Evolutionary conservation across 352 stramenopile species (phyloP).

Genomic region (Phytophthora pinifolia): DNA sequence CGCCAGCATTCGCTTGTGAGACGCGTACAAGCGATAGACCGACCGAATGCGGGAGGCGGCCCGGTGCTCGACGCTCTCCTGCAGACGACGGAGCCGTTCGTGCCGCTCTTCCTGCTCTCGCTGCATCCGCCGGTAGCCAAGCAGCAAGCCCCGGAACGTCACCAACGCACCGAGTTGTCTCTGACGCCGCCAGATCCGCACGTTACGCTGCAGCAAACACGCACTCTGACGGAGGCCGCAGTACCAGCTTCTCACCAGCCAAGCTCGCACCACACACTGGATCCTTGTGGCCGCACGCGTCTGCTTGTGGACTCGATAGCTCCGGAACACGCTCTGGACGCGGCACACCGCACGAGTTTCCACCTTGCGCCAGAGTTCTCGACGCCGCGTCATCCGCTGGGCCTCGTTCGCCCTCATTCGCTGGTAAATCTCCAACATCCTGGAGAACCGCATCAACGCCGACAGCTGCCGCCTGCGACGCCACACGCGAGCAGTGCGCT

Average conservation of each 20-base stretch:
- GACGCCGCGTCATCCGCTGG: conserved; percentile 13
- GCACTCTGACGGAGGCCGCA: conserved; percentile 12
- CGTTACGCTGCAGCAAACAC: conserved; percentile 37
- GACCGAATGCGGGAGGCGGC: conserved; percentile 36
- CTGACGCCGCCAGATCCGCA: conserved; percentile 42
- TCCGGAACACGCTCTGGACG: conserved; percentile 23
- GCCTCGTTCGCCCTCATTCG: conserved; percentile 30
- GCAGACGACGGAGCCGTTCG: conserved; percentile 32
- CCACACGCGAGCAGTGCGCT: conserved; percentile 47
- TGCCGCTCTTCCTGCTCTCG: conserved; percentile 27
- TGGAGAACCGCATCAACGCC: conserved; percentile 38
- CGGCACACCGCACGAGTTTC: conserved; percentile 19
- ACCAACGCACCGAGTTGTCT: conserved; percentile 34
- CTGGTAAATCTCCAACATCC: conserved; percentile 38
- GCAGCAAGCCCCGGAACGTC: conserved; percentile 34
- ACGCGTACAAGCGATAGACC: conserved; percentile 24
- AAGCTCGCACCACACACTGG: conserved; percentile 28
- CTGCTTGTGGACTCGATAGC: conserved; percentile 24
- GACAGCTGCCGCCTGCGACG: conserved; percentile 34
- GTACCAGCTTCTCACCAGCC: conserved; percentile 22
- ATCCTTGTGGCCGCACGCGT: conserved; percentile 35
- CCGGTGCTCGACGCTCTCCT: conserved; percentile 29
- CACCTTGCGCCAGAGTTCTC: conserved; percentile 22
- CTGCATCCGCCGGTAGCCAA: conserved; percentile 34
- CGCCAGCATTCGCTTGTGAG: conserved; percentile 25